phyloP scores from a whole-genome alignment of 768 basidiomycete species.

The Tylopilus sp. region DNA sequence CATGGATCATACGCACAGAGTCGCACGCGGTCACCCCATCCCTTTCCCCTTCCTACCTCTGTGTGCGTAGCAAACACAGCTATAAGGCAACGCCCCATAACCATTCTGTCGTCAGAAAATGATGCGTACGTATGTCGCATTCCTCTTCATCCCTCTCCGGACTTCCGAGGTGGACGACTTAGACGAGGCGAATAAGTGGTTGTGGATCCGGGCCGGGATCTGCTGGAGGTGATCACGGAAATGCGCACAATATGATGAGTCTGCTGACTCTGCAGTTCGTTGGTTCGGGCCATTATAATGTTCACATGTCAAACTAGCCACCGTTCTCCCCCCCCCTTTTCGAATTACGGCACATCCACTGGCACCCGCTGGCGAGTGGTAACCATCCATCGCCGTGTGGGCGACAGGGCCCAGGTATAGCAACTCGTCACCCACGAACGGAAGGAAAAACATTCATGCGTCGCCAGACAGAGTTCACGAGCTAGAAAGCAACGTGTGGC shows the following conservation, averaged over 20 bases:
- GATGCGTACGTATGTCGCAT: slow-evolving; percentile 7
- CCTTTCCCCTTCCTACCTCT: background rate
- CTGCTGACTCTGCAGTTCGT: background rate
- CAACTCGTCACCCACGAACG: slow-evolving; percentile 1
- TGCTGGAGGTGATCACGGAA: background rate
- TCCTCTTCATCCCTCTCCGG: slow-evolving; percentile 11
- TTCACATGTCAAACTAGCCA: background rate
- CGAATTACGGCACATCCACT: background rate
- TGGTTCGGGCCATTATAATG: background rate
- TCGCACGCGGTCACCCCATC: slow-evolving; percentile 10
- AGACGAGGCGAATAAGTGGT: background rate
- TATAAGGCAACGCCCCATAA: slow-evolving; percentile 2
- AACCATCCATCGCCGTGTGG: background rate
- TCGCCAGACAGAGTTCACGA: background rate
- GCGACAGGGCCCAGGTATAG: slow-evolving; percentile 4
- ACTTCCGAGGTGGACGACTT: slow-evolving; percentile 16
- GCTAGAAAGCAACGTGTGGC: background rate
- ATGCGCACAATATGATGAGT: background rate
- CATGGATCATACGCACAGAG: slow-evolving; percentile 6
- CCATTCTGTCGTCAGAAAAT: background rate
- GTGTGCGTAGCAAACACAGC: slow-evolving; percentile 5
- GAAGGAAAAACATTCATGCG: slow-evolving; percentile 7
- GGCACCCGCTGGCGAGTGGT: background rate
- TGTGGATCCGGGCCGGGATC: slow-evolving; percentile 1
- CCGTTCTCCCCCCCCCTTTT: background rate